Base-by-base conservation (phyloP, 2,329 filamentous ascomycete species). In the Penicillium sp. region DNA sequence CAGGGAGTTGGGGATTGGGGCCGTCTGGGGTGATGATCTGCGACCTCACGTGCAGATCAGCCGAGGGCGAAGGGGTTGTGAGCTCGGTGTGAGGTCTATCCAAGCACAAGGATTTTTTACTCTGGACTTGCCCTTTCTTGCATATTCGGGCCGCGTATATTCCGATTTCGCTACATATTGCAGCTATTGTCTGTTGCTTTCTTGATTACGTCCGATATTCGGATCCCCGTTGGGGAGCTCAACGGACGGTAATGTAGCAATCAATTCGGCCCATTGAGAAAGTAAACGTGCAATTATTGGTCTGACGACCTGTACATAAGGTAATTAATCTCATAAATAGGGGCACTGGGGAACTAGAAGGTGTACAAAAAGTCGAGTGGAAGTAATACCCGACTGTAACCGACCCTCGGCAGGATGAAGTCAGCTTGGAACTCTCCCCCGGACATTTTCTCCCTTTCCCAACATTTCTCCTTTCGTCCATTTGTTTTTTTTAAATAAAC, bases 391-490 rank as follows among this genome's bases (percentile, higher is more conserved):
- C 58, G 58, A 58, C 54, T 54, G 50, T 60, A 58, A 59, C 57
- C 60, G 57, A 59, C 43, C 59, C 57, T 61, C 57, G 58, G 57
- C 51, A 58, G 43, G 39, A 55, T 58, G 56, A 56, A 57, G 53
- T 60, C 56, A 59, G 52, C 52, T 47, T 56, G 52, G 53, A 44
- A 48, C 41, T 49, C 32, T 12, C 22, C 44, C 26, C 43, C 48
- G 41, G 42, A 41, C 45, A 34, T 49, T 45, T 51, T 51, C 45
- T 44, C 45, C 45, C 45, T 45, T 42, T 41, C 15, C 44, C 47
- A 51, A 48, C 29, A 46, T 47, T 51, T 41, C 41, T 41, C 40
- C 45, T 40, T 35, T 45, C 40, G 21, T 43, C 41, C 45, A 44
- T 45, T 48, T 53, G 37, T 47, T 45, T 26, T 55, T 53, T 26